These are phyloP conservation scores for Closterium sp. DNA, from an alignment of 139 green algal species.

Conservation along the genomic window DNA sequence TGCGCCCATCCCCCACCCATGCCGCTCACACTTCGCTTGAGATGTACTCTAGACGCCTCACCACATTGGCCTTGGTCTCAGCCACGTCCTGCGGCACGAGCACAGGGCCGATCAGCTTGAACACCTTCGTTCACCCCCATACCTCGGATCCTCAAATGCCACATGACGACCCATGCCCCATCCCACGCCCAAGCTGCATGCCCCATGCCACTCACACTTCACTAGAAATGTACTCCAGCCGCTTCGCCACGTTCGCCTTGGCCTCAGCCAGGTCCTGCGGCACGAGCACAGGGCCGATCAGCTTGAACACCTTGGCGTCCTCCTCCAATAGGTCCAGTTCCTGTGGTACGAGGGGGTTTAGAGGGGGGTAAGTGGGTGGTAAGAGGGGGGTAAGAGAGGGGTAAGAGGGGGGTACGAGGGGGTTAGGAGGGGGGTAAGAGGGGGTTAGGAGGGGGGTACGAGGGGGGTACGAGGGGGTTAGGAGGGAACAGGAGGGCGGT, in stretches of 20 bases:
- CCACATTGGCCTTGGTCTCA: not conserved
- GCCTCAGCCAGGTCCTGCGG: constrained; percentile 79
- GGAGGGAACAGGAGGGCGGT: too few species aligned
- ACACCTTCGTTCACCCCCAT: not conserved
- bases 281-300: constrained; percentile 82
- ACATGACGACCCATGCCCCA: not conserved
- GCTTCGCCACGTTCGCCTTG: constrained; percentile 81
- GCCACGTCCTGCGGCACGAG: not conserved
- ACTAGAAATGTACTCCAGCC: constrained; percentile 78
- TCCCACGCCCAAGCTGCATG: not conserved
- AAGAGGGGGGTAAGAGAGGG: too few species aligned
- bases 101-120: not conserved
- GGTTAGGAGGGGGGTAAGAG: too few species aligned
- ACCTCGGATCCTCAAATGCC: too few species aligned
- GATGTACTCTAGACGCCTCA: not conserved
- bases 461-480: too few species aligned
- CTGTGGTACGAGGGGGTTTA: constrained; percentile 35
- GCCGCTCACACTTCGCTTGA: too few species aligned
- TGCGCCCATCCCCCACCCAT: too few species aligned
- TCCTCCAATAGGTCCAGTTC: constrained; percentile 78
- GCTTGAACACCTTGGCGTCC: constrained; percentile 81
- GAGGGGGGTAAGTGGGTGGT: too few species aligned
- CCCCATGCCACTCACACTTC: constrained; percentile 50
- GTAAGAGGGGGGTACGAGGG: too few species aligned
- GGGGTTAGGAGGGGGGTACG: too few species aligned